Evolutionary conservation across 2,329 filamentous ascomycete genomes (phyloP).

Genomic region (Ambrosiella cleistominuta): DNA sequence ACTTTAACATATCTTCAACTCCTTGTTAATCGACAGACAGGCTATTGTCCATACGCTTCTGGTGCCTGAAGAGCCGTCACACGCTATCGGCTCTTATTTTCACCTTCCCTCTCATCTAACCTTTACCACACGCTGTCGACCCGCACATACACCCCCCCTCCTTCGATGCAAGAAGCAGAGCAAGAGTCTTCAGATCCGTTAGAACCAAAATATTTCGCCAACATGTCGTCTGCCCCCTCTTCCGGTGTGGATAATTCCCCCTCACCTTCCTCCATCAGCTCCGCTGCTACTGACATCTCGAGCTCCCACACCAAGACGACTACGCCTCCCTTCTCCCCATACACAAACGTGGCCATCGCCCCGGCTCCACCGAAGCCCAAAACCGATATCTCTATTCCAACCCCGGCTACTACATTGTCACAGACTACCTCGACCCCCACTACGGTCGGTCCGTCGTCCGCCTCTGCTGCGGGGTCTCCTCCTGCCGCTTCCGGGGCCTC

Average conservation of each 20-base stretch:
- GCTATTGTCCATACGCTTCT: not conserved
- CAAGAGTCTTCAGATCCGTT: conserved; percentile 2
- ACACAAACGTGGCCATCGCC: not conserved
- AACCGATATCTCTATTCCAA: not conserved
- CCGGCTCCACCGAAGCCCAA: not conserved
- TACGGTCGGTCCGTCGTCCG: not conserved
- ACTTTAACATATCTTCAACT: not conserved
- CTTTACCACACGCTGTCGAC: not conserved
- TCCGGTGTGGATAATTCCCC: not conserved
- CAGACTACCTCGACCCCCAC: not conserved
- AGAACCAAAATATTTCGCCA: not conserved
- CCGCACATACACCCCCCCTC: not conserved
- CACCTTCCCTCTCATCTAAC: not conserved
- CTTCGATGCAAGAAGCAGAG: not conserved
- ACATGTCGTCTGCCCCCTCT: not conserved
- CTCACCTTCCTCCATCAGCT: not conserved
- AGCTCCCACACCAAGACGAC: not conserved
- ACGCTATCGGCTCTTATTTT: not conserved
- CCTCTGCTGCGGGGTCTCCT: not conserved
- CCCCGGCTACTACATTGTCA: not conserved
- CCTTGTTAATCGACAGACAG: not conserved
- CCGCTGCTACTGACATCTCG: not conserved
- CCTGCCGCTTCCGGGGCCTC: not conserved
- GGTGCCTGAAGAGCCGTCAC: not conserved
- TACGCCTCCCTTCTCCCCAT: not conserved